Conservation (phyloP, 2,329 filamentous ascomycete species). For the Xylariaceae sp. region DNA sequence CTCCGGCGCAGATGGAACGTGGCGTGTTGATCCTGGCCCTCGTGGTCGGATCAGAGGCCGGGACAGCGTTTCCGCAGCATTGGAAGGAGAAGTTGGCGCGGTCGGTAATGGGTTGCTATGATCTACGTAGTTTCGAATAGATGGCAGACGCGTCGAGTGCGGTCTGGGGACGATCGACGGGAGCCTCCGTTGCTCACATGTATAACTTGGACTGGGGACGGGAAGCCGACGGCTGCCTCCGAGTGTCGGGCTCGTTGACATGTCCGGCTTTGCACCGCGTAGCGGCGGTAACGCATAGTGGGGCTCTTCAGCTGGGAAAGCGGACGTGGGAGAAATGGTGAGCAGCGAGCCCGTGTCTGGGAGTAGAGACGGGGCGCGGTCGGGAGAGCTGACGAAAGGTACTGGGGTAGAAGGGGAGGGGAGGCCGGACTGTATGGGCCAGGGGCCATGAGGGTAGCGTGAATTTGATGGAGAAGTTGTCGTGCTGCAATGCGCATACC, state of each 20-base stretch:
- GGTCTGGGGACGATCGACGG: not conserved
- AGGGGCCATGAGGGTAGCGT: constrained; percentile 12
- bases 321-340: constrained; percentile 53
- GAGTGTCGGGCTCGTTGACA: constrained; percentile 5
- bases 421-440: constrained; percentile 21
- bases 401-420: constrained; percentile 33
- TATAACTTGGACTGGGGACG: too few relatives aligned
- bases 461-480: constrained; percentile 11
- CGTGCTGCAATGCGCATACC: constrained; percentile 17
- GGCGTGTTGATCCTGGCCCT: too few relatives aligned
- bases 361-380: constrained; percentile 63
- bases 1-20: too few relatives aligned
- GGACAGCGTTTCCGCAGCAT: too few relatives aligned
- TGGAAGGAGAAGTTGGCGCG: constrained; percentile 32
- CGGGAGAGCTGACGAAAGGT: constrained; percentile 53
- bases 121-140: constrained; percentile 28
- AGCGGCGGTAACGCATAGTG: constrained; percentile 40
- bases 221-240: not conserved
- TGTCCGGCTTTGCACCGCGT: constrained; percentile 16
- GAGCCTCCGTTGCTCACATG: not conserved
- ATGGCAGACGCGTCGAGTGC: constrained; percentile 15
- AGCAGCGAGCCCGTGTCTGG: constrained; percentile 65
- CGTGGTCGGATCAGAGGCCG: too few relatives aligned
- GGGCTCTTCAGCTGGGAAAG: constrained; percentile 33
- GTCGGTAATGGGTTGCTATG: constrained; percentile 26